These are phyloP conservation scores for Chamaecrista fasciculata DNA, from an alignment of 306 rosid species.

Conservation along the genomic window DNA sequence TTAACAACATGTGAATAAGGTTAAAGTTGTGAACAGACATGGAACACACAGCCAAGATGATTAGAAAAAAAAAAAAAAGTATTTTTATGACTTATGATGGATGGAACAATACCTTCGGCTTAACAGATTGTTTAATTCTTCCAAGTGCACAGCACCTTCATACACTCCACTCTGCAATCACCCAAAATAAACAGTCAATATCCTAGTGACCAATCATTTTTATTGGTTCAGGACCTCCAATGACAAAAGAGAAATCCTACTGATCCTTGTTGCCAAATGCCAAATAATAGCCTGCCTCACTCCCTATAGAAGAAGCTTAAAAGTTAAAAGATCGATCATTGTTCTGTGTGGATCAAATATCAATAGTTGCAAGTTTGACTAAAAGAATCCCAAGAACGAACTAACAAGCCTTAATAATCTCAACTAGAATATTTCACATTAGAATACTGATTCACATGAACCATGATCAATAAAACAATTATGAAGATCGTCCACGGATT, in stretches of 20 bases:
- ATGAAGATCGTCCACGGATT: no score
- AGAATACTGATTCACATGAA: no score
- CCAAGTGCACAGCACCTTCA: slow-evolving; percentile 70
- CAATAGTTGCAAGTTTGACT: not conserved
- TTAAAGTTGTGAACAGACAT: not conserved
- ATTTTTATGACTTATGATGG: no score
- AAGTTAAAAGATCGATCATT: no score
- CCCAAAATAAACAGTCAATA: not conserved
- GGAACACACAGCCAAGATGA: not conserved
- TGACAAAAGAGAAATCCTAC: not conserved
- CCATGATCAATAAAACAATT: no score
- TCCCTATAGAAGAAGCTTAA: no score
- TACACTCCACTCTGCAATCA: slow-evolving; percentile 60
- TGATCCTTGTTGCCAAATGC: no score
- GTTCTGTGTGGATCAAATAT: no score
- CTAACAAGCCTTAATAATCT: not conserved
- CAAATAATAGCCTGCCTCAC: no score
- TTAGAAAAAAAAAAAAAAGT: not conserved
- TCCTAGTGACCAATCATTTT: not conserved
- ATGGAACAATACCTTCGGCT: slow-evolving; percentile 54
- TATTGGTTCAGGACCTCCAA: not conserved
- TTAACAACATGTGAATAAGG: not conserved
- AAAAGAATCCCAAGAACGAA: not conserved
- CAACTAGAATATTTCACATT: not conserved
- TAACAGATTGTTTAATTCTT: slow-evolving; percentile 67